Evolutionary conservation across 768 basidiomycete genomes (phyloP).

Genomic region (Vishniacozyma victoriae): DNA sequence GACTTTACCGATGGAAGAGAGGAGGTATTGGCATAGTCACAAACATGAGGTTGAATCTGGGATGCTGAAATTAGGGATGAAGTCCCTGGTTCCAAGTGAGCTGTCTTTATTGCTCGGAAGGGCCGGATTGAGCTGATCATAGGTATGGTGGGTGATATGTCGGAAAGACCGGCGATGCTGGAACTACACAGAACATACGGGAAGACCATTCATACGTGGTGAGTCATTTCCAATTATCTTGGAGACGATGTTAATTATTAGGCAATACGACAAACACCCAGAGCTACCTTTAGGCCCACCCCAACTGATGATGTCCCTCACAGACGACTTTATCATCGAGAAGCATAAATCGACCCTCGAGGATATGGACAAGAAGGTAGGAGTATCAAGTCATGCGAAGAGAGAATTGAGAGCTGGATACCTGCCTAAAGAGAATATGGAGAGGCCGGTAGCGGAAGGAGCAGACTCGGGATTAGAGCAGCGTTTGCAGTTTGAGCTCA

Average conservation of each 20-base stretch:
- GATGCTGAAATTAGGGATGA: slow-evolving; percentile 37
- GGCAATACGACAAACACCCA: slow-evolving; percentile 48
- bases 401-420: slow-evolving; percentile 47
- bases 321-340: slow-evolving; percentile 29
- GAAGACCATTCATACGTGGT: slow-evolving; percentile 48
- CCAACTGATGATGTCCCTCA: slow-evolving; percentile 53
- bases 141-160: slow-evolving; percentile 33
- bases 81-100: slow-evolving; percentile 36
- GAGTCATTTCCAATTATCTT: not conserved
- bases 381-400: slow-evolving; percentile 34
- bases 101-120: slow-evolving; percentile 1
- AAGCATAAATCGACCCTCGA: not conserved
- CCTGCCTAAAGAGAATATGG: slow-evolving; percentile 49
- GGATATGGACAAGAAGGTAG: not conserved
- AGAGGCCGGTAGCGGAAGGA: slow-evolving; percentile 25
- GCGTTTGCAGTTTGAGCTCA: not conserved
- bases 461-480: slow-evolving; percentile 39
- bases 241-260: not conserved
- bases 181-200: slow-evolving; percentile 54
- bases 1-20: slow-evolving; percentile 51
- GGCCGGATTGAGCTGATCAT: not conserved
- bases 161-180: slow-evolving; percentile 48
- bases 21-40: slow-evolving; percentile 57
- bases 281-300: slow-evolving; percentile 53
- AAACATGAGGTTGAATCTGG: slow-evolving; percentile 46